Percentiles rank a stretch among this genome's conserved stretches.
These are phyloP conservation scores for Amaranthus cruentus DNA, from an alignment of 148 eudicot species.

Conservation along the genomic window DNA sequence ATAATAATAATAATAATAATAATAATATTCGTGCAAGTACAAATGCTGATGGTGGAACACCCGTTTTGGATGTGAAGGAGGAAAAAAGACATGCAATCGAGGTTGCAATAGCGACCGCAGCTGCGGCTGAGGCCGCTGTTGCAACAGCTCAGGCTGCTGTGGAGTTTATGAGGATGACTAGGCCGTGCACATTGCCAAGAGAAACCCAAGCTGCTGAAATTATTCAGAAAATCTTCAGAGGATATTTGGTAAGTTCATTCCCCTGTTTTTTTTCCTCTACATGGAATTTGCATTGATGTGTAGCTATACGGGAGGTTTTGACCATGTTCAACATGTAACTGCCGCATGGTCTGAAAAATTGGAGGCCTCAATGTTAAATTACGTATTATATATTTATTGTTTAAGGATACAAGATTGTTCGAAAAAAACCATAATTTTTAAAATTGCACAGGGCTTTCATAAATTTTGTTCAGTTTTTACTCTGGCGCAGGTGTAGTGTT, in stretches of 20 bases:
- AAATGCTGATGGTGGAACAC: slow-evolving; percentile 7
- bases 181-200: slow-evolving; percentile 30
- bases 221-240: slow-evolving; percentile 71
- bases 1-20: background rate
- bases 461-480: too few relatives aligned
- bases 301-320: too few relatives aligned
- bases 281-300: background rate
- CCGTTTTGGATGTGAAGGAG: slow-evolving; percentile 20
- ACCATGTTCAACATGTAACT: too few relatives aligned
- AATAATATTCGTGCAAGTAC: background rate
- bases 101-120: slow-evolving; percentile 60
- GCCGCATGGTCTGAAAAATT: too few relatives aligned
- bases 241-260: slow-evolving; percentile 55
- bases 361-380: too few relatives aligned
- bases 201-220: slow-evolving; percentile 47
- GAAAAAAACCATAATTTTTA: too few relatives aligned
- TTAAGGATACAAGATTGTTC: too few relatives aligned
- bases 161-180: slow-evolving; percentile 46
- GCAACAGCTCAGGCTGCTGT: slow-evolving; percentile 74
- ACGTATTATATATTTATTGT: too few relatives aligned
- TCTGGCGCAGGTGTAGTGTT: too few relatives aligned
- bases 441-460: too few relatives aligned
- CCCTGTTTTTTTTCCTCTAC: background rate
- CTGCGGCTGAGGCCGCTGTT: slow-evolving; percentile 69
- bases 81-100: slow-evolving; percentile 46